These are phyloP conservation scores for Rubia balearica DNA, from an alignment of 305 asterid genomes.

Conservation along the genomic window DNA sequence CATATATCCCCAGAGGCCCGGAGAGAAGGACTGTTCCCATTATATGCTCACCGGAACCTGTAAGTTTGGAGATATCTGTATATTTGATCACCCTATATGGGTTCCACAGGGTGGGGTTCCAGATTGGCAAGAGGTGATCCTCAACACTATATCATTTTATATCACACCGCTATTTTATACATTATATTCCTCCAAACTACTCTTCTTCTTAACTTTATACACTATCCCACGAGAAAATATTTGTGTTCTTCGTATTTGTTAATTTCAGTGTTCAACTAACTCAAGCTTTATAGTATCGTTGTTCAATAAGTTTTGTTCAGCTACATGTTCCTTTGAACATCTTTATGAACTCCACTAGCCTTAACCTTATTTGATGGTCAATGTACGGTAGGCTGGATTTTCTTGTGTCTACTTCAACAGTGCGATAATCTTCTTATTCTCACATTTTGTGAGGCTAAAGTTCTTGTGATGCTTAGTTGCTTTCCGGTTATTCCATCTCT, in stretches of 20 bases:
- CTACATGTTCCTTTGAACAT: neutral
- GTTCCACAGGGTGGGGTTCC: constrained; percentile 99
- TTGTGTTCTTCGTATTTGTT: too few relatives aligned
- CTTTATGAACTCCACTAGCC: too few relatives aligned
- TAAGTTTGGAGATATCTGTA: constrained; percentile 98
- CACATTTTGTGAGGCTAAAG: neutral
- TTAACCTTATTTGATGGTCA: neutral
- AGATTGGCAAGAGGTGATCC: constrained; percentile 99
- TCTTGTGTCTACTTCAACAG: neutral
- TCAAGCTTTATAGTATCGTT: neutral
- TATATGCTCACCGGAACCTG: constrained; percentile 99
- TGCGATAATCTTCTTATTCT: neutral
- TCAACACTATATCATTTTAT: constrained; percentile 33
- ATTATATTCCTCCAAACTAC: constrained; percentile 6
- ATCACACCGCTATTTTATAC: constrained; percentile 3
- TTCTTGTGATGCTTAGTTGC: neutral
- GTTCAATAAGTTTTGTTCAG: neutral
- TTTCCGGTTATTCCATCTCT: neutral
- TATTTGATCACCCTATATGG: constrained; percentile 99
- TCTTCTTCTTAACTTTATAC: neutral
- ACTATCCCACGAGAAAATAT: too few relatives aligned
- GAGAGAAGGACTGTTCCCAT: constrained; percentile 98
- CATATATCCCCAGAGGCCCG: constrained; percentile 96
- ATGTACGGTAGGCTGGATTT: neutral
- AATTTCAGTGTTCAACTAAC: neutral